phyloP scores from a whole-genome alignment of 371 early-diverging fungal genomes.

The Rhizomucor miehei region DNA sequence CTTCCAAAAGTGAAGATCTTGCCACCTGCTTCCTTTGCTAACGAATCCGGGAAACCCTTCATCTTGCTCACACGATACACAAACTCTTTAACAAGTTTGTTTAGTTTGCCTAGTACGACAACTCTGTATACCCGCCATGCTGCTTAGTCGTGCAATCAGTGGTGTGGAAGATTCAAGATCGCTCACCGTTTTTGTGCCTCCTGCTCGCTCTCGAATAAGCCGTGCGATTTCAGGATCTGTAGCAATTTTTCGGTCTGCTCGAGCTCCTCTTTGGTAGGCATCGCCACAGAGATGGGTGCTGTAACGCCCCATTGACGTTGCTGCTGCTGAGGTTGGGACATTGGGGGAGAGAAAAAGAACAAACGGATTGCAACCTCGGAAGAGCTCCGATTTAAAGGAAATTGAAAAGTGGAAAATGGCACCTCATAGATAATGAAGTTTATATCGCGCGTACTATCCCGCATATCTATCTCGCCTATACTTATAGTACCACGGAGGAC shows the following conservation, averaged over 20 bases:
- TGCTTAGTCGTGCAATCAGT: background rate
- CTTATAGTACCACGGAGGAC: no score
- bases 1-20: constrained; percentile 99
- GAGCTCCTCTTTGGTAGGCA: constrained; percentile 61
- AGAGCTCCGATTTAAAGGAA: no score
- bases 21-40: constrained; percentile 90
- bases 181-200: constrained; percentile 54
- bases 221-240: constrained; percentile 61
- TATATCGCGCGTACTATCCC: no score
- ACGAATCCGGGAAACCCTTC: constrained; percentile 71
- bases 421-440: no score
- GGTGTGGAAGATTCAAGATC: background rate
- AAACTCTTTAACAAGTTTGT: constrained; percentile 87
- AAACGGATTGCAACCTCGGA: no score
- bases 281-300: constrained; percentile 52
- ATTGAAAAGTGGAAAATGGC: no score
- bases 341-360: background rate
- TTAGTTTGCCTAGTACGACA: constrained; percentile 84
- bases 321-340: constrained; percentile 14
- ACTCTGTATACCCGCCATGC: constrained; percentile 51
- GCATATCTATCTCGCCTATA: no score
- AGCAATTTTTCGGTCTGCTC: constrained; percentile 65
- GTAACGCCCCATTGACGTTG: constrained; percentile 58
- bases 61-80: constrained; percentile 70
- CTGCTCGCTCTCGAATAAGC: constrained; percentile 78